Evolutionary conservation across 2,329 filamentous ascomycete genomes (phyloP), one percentile per base, ranked within the genome.

Genomic region (Ceratocystis ficicola): DNA sequence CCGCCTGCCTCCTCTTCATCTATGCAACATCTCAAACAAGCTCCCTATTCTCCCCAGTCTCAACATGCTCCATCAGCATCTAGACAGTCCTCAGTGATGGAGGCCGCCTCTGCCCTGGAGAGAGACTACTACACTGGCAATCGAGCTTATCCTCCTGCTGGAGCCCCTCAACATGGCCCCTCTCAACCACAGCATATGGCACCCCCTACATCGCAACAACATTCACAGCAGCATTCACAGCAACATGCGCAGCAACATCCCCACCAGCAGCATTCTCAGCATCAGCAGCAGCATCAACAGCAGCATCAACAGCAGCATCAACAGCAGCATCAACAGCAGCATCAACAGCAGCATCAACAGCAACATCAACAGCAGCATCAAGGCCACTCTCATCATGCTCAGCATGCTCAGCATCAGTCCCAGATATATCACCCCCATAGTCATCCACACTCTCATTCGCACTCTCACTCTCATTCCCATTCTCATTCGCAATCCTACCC

Each of bases 21-120:
- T 6, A 83, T 85, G 74, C 81, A 82, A 20, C 75, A 81, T 3
- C 74, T 84, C 64, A 84, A 84, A 72, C 81, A 57, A 8, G 17
- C 60, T 1, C 61, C 77, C 3, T 79, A 78, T 62, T 83, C 82
- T 3, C 80, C 82, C 6, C 79, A 81, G 67, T 69, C 78, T 6
- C 78, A 79, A 67, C 77, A 79, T 63, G 73, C 81, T 70, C 28
- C 25, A 22, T 75, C 73, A 28, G 73, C 75, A 3, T 76, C 80
- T n/a, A 76, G 81, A 32, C 71, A 75, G 7, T 74, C 76, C 8
- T 77, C 81, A 69, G 74, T 75, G 15, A 25, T 71, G 75, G 12
- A 75, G 75, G 22, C 67, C 72, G 3, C 68, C 74, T 15, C 68
- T 73, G 5, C 73, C 73, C 0, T 71, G 71, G 78, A 79, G 30